Evolutionary conservation across 371 early-diverging fungal genomes (phyloP).

Genomic region (Syncephalastrum sp.): DNA sequence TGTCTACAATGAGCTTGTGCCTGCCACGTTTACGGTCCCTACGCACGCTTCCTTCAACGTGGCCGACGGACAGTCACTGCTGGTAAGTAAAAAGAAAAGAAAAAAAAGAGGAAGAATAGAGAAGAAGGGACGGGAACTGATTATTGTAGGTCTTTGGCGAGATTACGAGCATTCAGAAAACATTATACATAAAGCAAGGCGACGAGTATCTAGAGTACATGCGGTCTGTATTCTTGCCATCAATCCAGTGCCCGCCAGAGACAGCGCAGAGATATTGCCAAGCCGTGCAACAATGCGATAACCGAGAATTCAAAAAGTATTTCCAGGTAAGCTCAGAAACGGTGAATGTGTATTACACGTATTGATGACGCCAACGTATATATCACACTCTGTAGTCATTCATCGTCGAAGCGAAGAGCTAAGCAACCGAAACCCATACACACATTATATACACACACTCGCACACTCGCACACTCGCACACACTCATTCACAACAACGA

Average conservation of each 20-base stretch:
- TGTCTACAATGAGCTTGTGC: slow-evolving; percentile 76
- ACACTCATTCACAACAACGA: no score
- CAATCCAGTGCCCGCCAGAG: slow-evolving; percentile 68
- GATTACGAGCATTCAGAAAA: slow-evolving; percentile 75
- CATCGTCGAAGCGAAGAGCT: slow-evolving; percentile 33
- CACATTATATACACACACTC: background rate
- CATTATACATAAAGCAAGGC: slow-evolving; percentile 64
- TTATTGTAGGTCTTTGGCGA: slow-evolving; percentile 68
- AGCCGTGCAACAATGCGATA: slow-evolving; percentile 67
- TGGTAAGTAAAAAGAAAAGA: slow-evolving; percentile 44
- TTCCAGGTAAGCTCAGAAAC: slow-evolving; percentile 58
- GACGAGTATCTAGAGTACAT: slow-evolving; percentile 66
- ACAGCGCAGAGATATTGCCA: slow-evolving; percentile 62
- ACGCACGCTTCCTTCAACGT: slow-evolving; percentile 75
- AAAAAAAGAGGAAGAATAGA: background rate
- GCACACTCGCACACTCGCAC: no score
- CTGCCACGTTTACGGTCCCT: slow-evolving; percentile 81
- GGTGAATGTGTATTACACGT: background rate
- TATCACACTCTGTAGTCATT: slow-evolving; percentile 32
- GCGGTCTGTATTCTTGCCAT: slow-evolving; percentile 61
- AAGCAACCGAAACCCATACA: slow-evolving; percentile 4
- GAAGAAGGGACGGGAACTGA: background rate
- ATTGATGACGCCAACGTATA: background rate
- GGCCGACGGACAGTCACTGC: slow-evolving; percentile 75
- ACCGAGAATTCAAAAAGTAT: slow-evolving; percentile 67